phyloP scores from a whole-genome alignment of 352 stramenopile species.

The Aphanomyces stellatus region DNA sequence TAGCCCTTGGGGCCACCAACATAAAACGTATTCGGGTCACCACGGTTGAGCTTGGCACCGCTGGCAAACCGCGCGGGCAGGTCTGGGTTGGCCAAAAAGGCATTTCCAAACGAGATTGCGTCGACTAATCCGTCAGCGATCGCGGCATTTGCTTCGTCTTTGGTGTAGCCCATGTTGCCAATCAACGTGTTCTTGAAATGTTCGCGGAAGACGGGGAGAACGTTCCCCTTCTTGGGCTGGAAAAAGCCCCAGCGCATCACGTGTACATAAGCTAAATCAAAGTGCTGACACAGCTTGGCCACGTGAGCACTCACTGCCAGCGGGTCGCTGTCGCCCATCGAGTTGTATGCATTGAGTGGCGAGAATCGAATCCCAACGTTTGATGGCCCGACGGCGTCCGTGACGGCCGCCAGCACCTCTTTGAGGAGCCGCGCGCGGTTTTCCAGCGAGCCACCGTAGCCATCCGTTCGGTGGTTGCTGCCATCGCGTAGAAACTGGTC shows the following conservation, averaged over 20 bases:
- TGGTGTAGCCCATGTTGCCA: conserved; percentile 23
- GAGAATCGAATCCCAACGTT: conserved; percentile 18
- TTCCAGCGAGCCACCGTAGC: conserved; percentile 78
- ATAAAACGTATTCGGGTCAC: neutral
- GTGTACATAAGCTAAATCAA: conserved; percentile 21
- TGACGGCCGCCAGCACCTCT: conserved; percentile 57
- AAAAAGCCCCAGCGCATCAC: conserved; percentile 20
- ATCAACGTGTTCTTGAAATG: conserved; percentile 25
- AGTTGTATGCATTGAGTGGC: conserved; percentile 7
- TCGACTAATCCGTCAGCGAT: conserved; percentile 28
- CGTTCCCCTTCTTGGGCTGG: conserved; percentile 8
- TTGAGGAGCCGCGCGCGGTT: conserved; percentile 76
- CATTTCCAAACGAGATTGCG: conserved; percentile 29
- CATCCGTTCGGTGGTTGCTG: conserved; percentile 75
- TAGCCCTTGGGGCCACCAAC: neutral
- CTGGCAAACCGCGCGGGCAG: conserved; percentile 30
- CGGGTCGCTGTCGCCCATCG: conserved; percentile 21
- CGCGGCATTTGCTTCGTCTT: conserved; percentile 22
- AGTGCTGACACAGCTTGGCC: conserved; percentile 6
- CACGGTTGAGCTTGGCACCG: neutral
- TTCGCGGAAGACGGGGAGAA: conserved; percentile 19
- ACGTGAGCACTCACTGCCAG: conserved; percentile 20
- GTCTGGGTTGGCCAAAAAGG: conserved; percentile 40
- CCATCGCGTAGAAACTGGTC: conserved; percentile 81
- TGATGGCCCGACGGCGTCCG: neutral